Conservation (phyloP, 148 eudicot genomes). For the Euryodendron excelsum region DNA sequence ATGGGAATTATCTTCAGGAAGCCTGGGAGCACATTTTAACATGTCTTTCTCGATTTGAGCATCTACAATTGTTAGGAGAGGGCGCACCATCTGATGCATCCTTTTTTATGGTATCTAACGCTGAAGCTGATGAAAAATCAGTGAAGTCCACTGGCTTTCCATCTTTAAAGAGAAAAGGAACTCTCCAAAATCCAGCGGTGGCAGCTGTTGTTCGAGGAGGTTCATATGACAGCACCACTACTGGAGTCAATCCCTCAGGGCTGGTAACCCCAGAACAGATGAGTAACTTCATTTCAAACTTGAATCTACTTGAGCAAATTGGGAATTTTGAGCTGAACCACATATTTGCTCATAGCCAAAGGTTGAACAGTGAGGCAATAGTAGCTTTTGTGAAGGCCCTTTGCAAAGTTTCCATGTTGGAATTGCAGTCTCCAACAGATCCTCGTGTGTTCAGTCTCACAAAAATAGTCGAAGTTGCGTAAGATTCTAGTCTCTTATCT, state of each 20-base stretch:
- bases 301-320: conserved; percentile 96
- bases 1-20: conserved; percentile 93
- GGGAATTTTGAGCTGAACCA: conserved; percentile 96
- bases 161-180: conserved; percentile 74
- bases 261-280: conserved; percentile 96
- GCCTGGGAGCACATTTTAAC: conserved; percentile 98
- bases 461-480: conserved; percentile 99
- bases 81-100: conserved; percentile 99
- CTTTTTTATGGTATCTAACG: conserved; percentile 56
- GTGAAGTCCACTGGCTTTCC: conserved; percentile 50
- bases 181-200: conserved; percentile 90
- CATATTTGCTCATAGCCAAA: conserved; percentile 98
- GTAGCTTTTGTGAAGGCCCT: conserved; percentile 96
- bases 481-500: conserved; percentile 51
- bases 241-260: conserved; percentile 57
- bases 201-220: conserved; percentile 97
- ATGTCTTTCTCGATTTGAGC: conserved; percentile 95
- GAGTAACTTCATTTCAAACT: conserved; percentile 79
- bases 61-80: conserved; percentile 94
- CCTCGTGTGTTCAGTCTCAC: conserved; percentile 99
- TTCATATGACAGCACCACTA: conserved; percentile 89
- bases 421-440: conserved; percentile 98
- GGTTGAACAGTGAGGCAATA: conserved; percentile 97
- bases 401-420: conserved; percentile 94
- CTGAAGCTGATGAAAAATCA: conserved; percentile 68